phyloP scores from a whole-genome alignment of 805 yeast genomes.

The Lachancea nothofagi region DNA sequence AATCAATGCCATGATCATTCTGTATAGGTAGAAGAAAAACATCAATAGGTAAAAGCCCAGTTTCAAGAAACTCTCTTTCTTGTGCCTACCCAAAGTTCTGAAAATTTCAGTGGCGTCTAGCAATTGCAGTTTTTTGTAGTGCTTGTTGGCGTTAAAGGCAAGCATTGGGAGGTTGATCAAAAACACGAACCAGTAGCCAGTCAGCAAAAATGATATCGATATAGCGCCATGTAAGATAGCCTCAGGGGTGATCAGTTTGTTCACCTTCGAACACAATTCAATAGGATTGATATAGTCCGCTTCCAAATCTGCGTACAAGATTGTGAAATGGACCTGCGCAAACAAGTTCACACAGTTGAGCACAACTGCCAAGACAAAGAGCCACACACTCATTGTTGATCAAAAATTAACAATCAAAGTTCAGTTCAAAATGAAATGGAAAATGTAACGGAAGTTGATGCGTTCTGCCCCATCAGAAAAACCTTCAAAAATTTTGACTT shows the following conservation, averaged over 20 bases:
- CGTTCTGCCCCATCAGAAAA: no score
- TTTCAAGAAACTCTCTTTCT: slow-evolving; percentile 85
- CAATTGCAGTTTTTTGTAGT: slow-evolving; percentile 71
- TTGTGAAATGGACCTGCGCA: slow-evolving; percentile 89
- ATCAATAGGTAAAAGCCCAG: slow-evolving; percentile 83
- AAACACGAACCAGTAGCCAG: slow-evolving; percentile 90
- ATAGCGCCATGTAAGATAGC: slow-evolving; percentile 74
- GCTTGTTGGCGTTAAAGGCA: slow-evolving; percentile 77
- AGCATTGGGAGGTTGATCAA: slow-evolving; percentile 76
- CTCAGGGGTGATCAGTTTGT: slow-evolving; percentile 85
- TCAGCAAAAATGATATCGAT: slow-evolving; percentile 64
- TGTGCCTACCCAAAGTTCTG: slow-evolving; percentile 87
- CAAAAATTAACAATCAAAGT: neutral
- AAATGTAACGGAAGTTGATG: no score
- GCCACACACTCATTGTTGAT: slow-evolving; percentile 18
- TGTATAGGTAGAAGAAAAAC: slow-evolving; percentile 93
- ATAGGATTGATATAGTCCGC: slow-evolving; percentile 96
- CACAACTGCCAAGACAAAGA: slow-evolving; percentile 46
- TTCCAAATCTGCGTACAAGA: slow-evolving; percentile 91
- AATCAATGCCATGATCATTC: slow-evolving; percentile 92
- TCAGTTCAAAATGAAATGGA: no score
- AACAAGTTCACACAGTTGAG: slow-evolving; percentile 84
- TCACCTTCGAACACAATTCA: slow-evolving; percentile 89
- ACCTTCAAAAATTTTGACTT: no score
- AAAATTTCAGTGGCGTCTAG: slow-evolving; percentile 97